Evolutionary conservation across 495 filamentous ascomycete species (phyloP), one percentile per base, ranked within the genome.

Genomic region (Neurospora sp.): DNA sequence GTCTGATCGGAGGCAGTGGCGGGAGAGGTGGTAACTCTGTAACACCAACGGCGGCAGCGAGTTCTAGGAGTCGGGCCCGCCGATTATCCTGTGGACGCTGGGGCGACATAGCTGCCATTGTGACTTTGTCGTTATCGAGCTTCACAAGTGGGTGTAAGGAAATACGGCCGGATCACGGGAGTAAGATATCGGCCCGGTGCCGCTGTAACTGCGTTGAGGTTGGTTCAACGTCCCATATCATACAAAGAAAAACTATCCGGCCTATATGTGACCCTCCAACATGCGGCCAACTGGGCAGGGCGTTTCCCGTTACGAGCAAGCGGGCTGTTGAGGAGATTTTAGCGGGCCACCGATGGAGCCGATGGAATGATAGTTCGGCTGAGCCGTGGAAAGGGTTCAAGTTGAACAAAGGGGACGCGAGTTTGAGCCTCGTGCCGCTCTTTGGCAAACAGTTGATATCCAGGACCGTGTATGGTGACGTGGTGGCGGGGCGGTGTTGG

Each of bases 41-140:
- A 70, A 85, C 72, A 40, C 81, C 82, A 75, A 76, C 82, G 74
- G 78, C 77, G 22, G 79, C 75, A 48, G 82, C 82, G 14, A 85
- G 76, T 69, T 78, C 73, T 14, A 79, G 79, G 12, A 85, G 82
- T 70, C 81, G 81, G 48, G 76, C 71, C 68, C 74, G 79, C 37
- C 77, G 81, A 16, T 71, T 76, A 75, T 81, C 79, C 69, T 74
- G 53, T 35, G 53, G 27, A 7, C 53, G 53, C 0, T 66, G 76
- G 39, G 78, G 53, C 66, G 74, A 71, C 18, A 68, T n/a, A 14
- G 73, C 42, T 20, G 76, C 72, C 74, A 79, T 78, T 61, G n/a
- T 70, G 37, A 41, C 37, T n/a, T 39, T 1, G 70, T 38, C 37
- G 59, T 31, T 22, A 22, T 41, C 9, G 22, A 37, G 48, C 6